These are phyloP conservation scores for Epithele typhae DNA, from an alignment of 768 basidiomycete genomes.

Conservation along the genomic window DNA sequence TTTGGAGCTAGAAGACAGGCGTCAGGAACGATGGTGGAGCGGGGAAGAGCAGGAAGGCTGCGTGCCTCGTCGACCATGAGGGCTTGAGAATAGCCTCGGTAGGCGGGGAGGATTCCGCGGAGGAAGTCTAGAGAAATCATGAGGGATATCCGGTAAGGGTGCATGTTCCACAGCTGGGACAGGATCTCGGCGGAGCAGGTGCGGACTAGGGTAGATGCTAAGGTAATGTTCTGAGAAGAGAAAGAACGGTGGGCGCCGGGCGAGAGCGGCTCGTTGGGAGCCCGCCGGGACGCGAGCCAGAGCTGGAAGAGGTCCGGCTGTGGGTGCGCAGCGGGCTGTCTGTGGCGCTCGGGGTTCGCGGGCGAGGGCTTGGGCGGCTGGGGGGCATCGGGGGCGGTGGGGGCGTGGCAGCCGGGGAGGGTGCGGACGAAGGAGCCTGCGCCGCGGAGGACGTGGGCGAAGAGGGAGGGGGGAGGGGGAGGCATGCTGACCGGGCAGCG, in stretches of 20 bases:
- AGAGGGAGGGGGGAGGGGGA: conserved; percentile 1
- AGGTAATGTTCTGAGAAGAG: conserved; percentile 47
- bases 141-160: conserved; percentile 65
- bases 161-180: conserved; percentile 44
- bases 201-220: conserved; percentile 53
- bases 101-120: conserved; percentile 75
- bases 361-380: neutral
- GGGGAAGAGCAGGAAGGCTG: conserved; percentile 8
- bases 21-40: neutral
- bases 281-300: conserved; percentile 6
- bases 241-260: conserved; percentile 72
- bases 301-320: conserved; percentile 4
- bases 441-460: neutral
- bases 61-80: conserved; percentile 80
- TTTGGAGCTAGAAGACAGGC: conserved; percentile 54
- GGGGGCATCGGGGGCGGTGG: neutral
- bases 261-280: conserved; percentile 22
- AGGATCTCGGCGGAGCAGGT: conserved; percentile 55
- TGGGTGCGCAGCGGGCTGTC: neutral
- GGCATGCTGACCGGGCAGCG: conserved; percentile 6
- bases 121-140: conserved; percentile 69
- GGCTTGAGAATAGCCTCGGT: conserved; percentile 83
- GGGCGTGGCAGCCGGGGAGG: conserved; percentile 1
- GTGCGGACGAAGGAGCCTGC: neutral
- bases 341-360: conserved; percentile 2